Base-by-base conservation (phyloP, 2,329 filamentous ascomycete species). In the Bipolaris oryzae region DNA sequence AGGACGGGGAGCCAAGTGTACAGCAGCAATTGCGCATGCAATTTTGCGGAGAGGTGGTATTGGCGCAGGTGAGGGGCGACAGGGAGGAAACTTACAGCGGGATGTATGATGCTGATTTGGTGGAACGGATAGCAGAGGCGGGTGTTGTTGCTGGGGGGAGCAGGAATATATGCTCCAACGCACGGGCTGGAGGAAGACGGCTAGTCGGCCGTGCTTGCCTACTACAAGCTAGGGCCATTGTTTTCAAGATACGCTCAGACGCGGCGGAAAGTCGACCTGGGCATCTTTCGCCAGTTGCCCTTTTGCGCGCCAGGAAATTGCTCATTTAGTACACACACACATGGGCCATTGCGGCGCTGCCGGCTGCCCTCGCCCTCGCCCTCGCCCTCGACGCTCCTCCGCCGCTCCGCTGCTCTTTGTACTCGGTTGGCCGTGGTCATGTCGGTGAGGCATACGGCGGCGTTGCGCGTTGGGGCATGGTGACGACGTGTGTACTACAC, bases 241-340 rank as follows among this genome's bases (percentile, higher is more conserved):
- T 39, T 33, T 53, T 55, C 42, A 47, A 63, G 66, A 68, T 69
- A 68, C 63, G 66, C 66, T 67, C 63, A 63, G 66, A 68, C 66
- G 54, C 50, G 50, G 38, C 53, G 48, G 53, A 60, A 53, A 50
- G 33, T 16, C 38, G 31, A 42, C 50, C 35, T 50, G 45, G 52
- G 41, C 54, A 25, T 43, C 50, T 38, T 50, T 38, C 35, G 23
- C 43, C 42, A 31, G 16, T 33, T 31, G 47, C 56, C 53, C 37
- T 53, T 46, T 53, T 43, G 28, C 38, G 25, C 33, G 48, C 50
- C 45, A 18, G 57, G 60, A 63, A 65, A 69, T 66, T 60, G 55
- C 58, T 53, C 66, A 61, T 62, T 53, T 63, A 57, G 25, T 10
- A 42, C 55, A 38, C 34, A 31, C 15, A 35, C 10, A 51, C 35